Conservation (phyloP, 345 rosid genomes). For the Populus simonii region DNA sequence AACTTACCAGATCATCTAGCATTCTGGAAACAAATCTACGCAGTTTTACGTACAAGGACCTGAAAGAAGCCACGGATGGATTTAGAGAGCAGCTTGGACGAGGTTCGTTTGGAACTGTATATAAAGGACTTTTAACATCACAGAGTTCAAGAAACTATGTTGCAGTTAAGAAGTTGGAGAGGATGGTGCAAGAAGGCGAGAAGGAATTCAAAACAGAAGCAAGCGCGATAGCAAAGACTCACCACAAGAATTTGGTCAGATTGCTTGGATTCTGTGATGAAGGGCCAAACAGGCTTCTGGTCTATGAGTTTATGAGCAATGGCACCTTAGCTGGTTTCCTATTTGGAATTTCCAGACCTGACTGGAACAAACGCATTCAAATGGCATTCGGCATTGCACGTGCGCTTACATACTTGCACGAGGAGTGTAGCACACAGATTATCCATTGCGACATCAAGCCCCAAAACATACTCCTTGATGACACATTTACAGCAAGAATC, state of each 20-base stretch:
- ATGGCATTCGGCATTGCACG: slow-evolving; percentile 12
- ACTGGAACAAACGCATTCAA: slow-evolving; percentile 11
- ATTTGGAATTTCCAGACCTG: slow-evolving; percentile 5
- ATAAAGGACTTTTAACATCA: slow-evolving; percentile 9
- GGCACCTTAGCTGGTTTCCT: slow-evolving; percentile 11
- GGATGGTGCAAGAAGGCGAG: slow-evolving; percentile 10
- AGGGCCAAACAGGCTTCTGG: neutral
- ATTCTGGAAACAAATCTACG: slow-evolving; percentile 5
- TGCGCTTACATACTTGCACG: slow-evolving; percentile 8
- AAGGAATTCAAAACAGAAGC: slow-evolving; percentile 12
- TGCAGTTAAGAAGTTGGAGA: slow-evolving; percentile 15
- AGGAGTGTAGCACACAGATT: slow-evolving; percentile 11
- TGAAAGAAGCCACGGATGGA: slow-evolving; percentile 7
- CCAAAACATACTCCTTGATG: neutral
- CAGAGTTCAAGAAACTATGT: neutral
- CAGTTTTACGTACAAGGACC: slow-evolving; percentile 5
- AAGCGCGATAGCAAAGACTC: neutral
- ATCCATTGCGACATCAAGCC: slow-evolving; percentile 15
- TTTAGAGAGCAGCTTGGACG: slow-evolving; percentile 16
- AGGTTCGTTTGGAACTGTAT: slow-evolving; percentile 14
- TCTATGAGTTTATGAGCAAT: slow-evolving; percentile 16
- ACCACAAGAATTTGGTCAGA: slow-evolving; percentile 11
- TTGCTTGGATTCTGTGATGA: slow-evolving; percentile 11
- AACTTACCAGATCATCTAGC: neutral
- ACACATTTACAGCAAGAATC: slow-evolving; percentile 4